These are phyloP conservation scores for Nemania abortiva DNA, from an alignment of 2,329 filamentous ascomycete species.

Conservation along the genomic window DNA sequence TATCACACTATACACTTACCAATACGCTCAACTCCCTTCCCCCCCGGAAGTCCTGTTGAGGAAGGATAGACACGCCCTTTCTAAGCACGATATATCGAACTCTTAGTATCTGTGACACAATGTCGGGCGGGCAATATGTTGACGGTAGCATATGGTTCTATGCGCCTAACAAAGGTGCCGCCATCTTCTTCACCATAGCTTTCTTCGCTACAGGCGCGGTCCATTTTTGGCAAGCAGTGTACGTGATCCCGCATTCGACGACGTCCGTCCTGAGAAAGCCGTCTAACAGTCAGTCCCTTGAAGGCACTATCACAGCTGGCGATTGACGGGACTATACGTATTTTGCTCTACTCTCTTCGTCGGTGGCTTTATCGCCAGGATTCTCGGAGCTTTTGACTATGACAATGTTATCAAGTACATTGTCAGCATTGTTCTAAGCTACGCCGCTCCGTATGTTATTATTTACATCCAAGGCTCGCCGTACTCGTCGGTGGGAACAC, in stretches of 20 bases:
- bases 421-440: constrained; percentile 55
- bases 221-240: constrained; percentile 62
- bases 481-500: neutral
- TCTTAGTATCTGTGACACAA: constrained; percentile 21
- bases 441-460: constrained; percentile 52
- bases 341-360: constrained; percentile 67
- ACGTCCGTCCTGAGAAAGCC: neutral
- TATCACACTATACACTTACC: neutral
- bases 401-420: constrained; percentile 58
- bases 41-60: no score
- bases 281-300: neutral
- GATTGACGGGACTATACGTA: constrained; percentile 65
- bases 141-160: constrained; percentile 61
- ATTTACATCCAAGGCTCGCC: neutral
- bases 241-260: constrained; percentile 45
- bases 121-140: constrained; percentile 54
- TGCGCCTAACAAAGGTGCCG: constrained; percentile 61
- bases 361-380: constrained; percentile 64
- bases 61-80: neutral
- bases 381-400: constrained; percentile 62
- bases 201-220: constrained; percentile 55
- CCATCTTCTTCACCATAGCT: constrained; percentile 60
- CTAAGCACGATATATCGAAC: neutral
- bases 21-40: neutral
- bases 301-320: constrained; percentile 69